Evolutionary conservation across 2,329 filamentous ascomycete genomes (phyloP).

Genomic region (Sarocladium strictum): DNA sequence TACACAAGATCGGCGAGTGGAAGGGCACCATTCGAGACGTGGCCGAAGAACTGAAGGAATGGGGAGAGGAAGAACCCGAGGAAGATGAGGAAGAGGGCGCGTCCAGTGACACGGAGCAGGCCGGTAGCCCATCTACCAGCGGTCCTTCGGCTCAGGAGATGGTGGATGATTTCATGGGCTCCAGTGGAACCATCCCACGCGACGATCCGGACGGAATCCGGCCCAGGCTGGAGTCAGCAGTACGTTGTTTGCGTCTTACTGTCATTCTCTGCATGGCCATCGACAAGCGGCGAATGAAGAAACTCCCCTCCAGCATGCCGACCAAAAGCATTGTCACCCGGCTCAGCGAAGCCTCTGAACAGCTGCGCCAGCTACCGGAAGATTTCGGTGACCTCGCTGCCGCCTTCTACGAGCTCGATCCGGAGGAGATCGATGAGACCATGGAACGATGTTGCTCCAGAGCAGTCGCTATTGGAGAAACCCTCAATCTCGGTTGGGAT

Average conservation of each 20-base stretch:
- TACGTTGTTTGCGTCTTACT: slow-evolving; percentile 61
- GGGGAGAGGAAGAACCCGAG: slow-evolving; percentile 67
- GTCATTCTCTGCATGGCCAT: slow-evolving; percentile 64
- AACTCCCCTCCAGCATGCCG: slow-evolving; percentile 39
- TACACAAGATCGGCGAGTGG: slow-evolving; percentile 67
- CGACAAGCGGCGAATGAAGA: slow-evolving; percentile 62
- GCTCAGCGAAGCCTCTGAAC: slow-evolving; percentile 50
- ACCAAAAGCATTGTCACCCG: slow-evolving; percentile 22
- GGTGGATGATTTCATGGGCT: slow-evolving; percentile 63
- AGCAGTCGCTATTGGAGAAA: slow-evolving; percentile 49
- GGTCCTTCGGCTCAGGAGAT: slow-evolving; percentile 44
- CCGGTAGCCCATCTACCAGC: slow-evolving; percentile 20
- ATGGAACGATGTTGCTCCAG: slow-evolving; percentile 56
- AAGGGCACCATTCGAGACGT: slow-evolving; percentile 74
- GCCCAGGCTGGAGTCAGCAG: slow-evolving; percentile 55
- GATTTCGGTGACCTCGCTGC: slow-evolving; percentile 64
- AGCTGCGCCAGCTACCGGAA: slow-evolving; percentile 57
- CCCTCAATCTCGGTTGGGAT: slow-evolving; percentile 56
- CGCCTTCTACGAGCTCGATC: slow-evolving; percentile 66
- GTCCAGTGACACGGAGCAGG: slow-evolving; percentile 28
- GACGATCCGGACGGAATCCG: slow-evolving; percentile 60
- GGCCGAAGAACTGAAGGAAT: slow-evolving; percentile 80
- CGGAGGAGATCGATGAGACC: slow-evolving; percentile 48
- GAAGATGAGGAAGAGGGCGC: slow-evolving; percentile 52
- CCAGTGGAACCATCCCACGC: slow-evolving; percentile 53